Evolutionary conservation across 495 filamentous ascomycete genomes (phyloP), one percentile per base, ranked within the genome.

Genomic region (Penicillium canariense): DNA sequence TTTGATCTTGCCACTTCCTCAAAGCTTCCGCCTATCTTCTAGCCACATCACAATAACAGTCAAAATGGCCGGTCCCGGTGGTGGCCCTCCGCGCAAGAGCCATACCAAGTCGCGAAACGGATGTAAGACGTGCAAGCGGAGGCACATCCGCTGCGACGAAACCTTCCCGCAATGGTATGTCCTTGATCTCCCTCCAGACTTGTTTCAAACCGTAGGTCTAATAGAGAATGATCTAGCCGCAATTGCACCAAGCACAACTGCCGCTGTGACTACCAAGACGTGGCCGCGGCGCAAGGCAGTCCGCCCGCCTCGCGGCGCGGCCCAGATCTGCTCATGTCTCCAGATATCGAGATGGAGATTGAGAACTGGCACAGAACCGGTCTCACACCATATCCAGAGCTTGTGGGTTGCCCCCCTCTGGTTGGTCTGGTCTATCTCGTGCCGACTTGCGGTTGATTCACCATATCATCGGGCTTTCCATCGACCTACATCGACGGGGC

Each of bases 201-300:
- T 8, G 22, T 34, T 38, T 25, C 18, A 42, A 10, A 25, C 5
- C 9, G 6, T 35, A 22, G 2, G 15, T 43, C 58, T 57, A 55
- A 58, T 15, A 11, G 9, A 26, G n/a, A 32, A 2, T 6, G 11
- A 22, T 40, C 27, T 61, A 97, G 93, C 75, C 90, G 90, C 56
- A 97, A 97, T 73, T 98, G 94, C 73, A 96, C 93, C 49, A 97
- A 97, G 70, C 94, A 98, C 71, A 96, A 96, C 76, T 93, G 95
- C 61, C 86, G 91, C 66, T 98, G 94, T 72, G 93, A 96, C 61
- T 98, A 97, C 72, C 93, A 95, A 81, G 91, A 97, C 64, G 81
- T 83, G 52, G 68, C 76, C 2, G 76, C 83, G 26, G 75, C 81
- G 22, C 78, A 84, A 59, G 83, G 86, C 48, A 86, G 88, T 50